Conservation (phyloP, 495 filamentous ascomycete species). For the Xylona heveae region DNA sequence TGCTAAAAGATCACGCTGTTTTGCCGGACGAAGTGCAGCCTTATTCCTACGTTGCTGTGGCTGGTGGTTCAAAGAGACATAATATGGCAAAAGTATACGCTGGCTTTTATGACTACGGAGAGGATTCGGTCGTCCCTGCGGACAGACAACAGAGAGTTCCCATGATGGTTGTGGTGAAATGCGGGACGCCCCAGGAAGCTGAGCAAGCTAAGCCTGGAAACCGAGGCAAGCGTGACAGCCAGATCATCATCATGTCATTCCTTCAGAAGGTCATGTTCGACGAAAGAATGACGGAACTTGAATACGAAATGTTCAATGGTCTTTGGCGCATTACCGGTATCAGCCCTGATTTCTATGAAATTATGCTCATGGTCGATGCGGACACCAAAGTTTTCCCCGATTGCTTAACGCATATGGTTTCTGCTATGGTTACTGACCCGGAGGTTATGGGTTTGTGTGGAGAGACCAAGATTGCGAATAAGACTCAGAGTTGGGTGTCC, state of each 20-base stretch:
- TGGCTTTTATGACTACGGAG: slow-evolving; percentile 93
- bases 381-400: slow-evolving; percentile 99
- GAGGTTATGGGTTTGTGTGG: slow-evolving; percentile 99
- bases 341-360: slow-evolving; percentile 91
- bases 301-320: slow-evolving; percentile 99
- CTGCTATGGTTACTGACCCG: slow-evolving; percentile 96
- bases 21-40: slow-evolving; percentile 58
- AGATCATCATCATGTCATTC: slow-evolving; percentile 99
- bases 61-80: slow-evolving; percentile 88
- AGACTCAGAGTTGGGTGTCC: slow-evolving; percentile 79
- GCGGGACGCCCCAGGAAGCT: slow-evolving; percentile 75
- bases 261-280: slow-evolving; percentile 99
- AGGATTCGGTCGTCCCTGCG: slow-evolving; percentile 48
- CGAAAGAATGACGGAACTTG: slow-evolving; percentile 98
- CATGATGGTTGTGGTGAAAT: slow-evolving; percentile 95
- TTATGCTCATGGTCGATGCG: slow-evolving; percentile 96
- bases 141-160: slow-evolving; percentile 97
- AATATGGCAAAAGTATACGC: slow-evolving; percentile 99
- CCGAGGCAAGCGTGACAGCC: slow-evolving; percentile 92
- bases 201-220: slow-evolving; percentile 77
- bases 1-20: slow-evolving; percentile 84
- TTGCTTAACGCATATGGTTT: slow-evolving; percentile 94
- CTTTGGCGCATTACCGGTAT: slow-evolving; percentile 97
- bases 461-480: slow-evolving; percentile 99
- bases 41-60: slow-evolving; percentile 93